phyloP scores from a whole-genome alignment of 2,329 filamentous ascomycete genomes.

The Cladophialophora chaetospira region DNA sequence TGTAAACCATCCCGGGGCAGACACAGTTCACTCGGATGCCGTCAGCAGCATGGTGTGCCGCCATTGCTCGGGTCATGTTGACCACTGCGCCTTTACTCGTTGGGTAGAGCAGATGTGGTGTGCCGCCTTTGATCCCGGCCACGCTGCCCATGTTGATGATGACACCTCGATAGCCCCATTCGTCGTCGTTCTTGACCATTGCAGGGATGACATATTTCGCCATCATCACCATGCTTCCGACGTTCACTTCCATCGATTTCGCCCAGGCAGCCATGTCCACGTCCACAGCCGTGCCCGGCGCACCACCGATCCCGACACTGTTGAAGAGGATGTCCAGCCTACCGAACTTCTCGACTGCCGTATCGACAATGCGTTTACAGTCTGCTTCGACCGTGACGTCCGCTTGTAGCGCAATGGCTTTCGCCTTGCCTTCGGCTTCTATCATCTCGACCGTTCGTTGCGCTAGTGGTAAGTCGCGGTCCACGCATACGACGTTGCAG shows the following conservation, averaged over 20 bases:
- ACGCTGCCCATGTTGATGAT: constrained; percentile 67
- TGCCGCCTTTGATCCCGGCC: constrained; percentile 58
- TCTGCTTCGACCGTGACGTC: constrained; percentile 59
- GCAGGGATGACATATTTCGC: constrained; percentile 61
- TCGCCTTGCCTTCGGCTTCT: constrained; percentile 42
- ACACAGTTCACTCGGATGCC: constrained; percentile 59
- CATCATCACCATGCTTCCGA: constrained; percentile 68
- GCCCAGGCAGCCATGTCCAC: constrained; percentile 63
- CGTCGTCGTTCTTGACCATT: constrained; percentile 58
- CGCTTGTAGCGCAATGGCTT: constrained; percentile 48
- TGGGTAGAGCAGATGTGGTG: constrained; percentile 57
- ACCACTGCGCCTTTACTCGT: constrained; percentile 58
- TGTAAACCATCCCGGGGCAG: constrained; percentile 59
- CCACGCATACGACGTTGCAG: constrained; percentile 61
- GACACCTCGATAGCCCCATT: constrained; percentile 46
- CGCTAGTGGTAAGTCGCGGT: constrained; percentile 54
- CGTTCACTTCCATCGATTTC: constrained; percentile 61
- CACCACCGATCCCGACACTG: constrained; percentile 64
- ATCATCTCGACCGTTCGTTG: constrained; percentile 59
- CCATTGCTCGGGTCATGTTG: constrained; percentile 60
- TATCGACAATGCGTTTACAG: constrained; percentile 48
- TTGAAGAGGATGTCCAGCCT: constrained; percentile 66
- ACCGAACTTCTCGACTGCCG: constrained; percentile 54
- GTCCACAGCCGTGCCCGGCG: constrained; percentile 60
- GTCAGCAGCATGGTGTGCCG: constrained; percentile 54